phyloP scores from a whole-genome alignment of 1,284 basidiomycete species.

The Pseudozyma hubeiensis region DNA sequence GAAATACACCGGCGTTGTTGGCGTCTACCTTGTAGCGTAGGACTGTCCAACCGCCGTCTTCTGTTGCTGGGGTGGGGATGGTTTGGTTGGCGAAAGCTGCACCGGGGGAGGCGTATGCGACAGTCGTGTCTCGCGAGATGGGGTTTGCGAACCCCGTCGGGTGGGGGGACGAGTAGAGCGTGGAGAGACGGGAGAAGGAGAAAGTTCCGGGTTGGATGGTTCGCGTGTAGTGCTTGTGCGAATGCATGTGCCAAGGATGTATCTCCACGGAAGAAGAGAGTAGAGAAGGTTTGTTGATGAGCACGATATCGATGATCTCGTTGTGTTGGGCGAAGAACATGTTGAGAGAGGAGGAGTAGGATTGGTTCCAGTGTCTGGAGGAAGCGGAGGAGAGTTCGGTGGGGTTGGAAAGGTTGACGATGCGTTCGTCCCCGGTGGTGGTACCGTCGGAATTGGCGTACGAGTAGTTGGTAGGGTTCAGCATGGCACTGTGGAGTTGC shows the following conservation, averaged over 20 bases:
- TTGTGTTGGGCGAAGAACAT: slow-evolving; percentile 36
- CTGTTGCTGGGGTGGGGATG: slow-evolving; percentile 7
- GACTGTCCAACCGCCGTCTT: slow-evolving; percentile 51
- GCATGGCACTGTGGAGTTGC: slow-evolving; percentile 17
- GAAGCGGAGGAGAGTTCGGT: slow-evolving; percentile 7
- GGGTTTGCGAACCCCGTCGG: slow-evolving; percentile 10
- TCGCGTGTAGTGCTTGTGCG: slow-evolving; percentile 39
- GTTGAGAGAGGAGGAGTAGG: slow-evolving; percentile 15
- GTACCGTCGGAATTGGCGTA: background rate
- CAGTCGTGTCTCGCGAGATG: slow-evolving; percentile 52
- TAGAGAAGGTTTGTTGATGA: slow-evolving; percentile 41
- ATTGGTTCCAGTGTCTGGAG: slow-evolving; percentile 9
- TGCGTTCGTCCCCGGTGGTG: background rate
- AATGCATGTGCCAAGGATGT: slow-evolving; percentile 59
- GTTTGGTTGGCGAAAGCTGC: slow-evolving; percentile 32
- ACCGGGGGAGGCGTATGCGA: slow-evolving; percentile 46
- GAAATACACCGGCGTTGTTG: slow-evolving; percentile 27
- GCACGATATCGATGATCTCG: slow-evolving; percentile 55
- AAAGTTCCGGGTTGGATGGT: slow-evolving; percentile 48
- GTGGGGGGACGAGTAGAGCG: slow-evolving; percentile 4
- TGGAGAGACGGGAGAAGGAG: slow-evolving; percentile 19
- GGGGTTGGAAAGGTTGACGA: background rate
- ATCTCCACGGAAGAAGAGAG: slow-evolving; percentile 25
- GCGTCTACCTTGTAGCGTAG: slow-evolving; percentile 44
- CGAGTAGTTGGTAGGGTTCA: slow-evolving; percentile 12